Evolutionary conservation across 2,329 filamentous ascomycete species (phyloP).

Genomic region (Xylariaceae sp.): DNA sequence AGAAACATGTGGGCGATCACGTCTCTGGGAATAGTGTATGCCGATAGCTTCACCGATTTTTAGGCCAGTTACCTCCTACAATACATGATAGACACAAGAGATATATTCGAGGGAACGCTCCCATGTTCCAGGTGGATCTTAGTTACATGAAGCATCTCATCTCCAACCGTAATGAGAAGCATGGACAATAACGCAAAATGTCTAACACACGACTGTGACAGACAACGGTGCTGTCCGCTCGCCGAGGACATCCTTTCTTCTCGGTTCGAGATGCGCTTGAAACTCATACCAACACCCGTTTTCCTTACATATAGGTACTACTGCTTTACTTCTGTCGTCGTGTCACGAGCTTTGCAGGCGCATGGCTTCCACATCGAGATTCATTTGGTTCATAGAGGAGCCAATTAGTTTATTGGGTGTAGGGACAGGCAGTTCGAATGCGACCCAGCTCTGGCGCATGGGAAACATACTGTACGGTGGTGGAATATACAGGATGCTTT

Average conservation of each 20-base stretch:
- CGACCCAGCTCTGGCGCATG: too few species aligned
- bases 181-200: neutral
- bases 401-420: too few species aligned
- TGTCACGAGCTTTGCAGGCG: too few species aligned
- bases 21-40: slow-evolving; percentile 2
- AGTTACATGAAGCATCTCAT: slow-evolving; percentile 4
- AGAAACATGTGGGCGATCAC: slow-evolving; percentile 9
- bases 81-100: neutral
- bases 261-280: neutral
- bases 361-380: too few species aligned
- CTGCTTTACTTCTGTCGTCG: too few species aligned
- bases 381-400: too few species aligned
- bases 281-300: neutral
- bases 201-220: too few species aligned
- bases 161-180: slow-evolving; percentile 2
- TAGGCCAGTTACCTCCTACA: neutral
- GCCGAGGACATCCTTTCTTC: neutral
- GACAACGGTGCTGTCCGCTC: neutral
- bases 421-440: too few species aligned
- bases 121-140: slow-evolving; percentile 5
- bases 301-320: too few species aligned
- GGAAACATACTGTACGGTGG: too few species aligned
- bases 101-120: slow-evolving; percentile 3
- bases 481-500: slow-evolving; percentile 11
- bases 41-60: slow-evolving; percentile 12